phyloP scores from a whole-genome alignment of 2,329 filamentous ascomycete species.

The Fusarium decemcellulare region DNA sequence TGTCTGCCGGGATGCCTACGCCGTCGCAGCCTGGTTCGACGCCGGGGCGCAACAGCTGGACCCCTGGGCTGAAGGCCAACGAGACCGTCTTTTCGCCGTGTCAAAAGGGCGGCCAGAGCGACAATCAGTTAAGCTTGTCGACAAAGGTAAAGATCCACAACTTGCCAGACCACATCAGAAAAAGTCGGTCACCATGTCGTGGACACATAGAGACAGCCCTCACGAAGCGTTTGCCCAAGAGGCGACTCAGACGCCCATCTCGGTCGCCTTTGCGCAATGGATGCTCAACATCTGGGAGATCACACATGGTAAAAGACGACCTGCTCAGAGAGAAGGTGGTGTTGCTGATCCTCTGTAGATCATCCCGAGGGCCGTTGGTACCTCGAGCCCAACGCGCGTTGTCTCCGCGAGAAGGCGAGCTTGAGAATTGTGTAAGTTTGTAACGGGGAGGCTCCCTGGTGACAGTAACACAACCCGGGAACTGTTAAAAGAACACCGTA shows the following conservation, averaged over 20 bases:
- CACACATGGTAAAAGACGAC: slow-evolving; percentile 31
- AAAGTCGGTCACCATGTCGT: slow-evolving; percentile 39
- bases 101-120: slow-evolving; percentile 17
- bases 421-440: slow-evolving; percentile 50
- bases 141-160: neutral
- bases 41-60: slow-evolving; percentile 5
- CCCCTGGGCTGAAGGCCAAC: neutral
- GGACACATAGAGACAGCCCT: slow-evolving; percentile 43
- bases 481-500: too few relatives aligned
- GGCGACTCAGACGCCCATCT: slow-evolving; percentile 38
- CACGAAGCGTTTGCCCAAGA: slow-evolving; percentile 45
- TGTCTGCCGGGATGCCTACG: neutral
- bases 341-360: slow-evolving; percentile 35
- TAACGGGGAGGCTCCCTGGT: neutral
- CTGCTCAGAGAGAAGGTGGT: accelerated
- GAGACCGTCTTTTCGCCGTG: neutral
- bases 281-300: slow-evolving; percentile 47
- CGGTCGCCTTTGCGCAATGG: slow-evolving; percentile 44
- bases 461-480: too few relatives aligned
- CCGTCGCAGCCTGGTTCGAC: neutral
- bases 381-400: slow-evolving; percentile 36
- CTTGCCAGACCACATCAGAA: neutral
- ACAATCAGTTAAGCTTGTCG: slow-evolving; percentile 1
- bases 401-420: slow-evolving; percentile 41
- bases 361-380: slow-evolving; percentile 46